Percentiles rank a stretch among this genome's conserved stretches.
Conservation (phyloP, 2,329 filamentous ascomycete species). For the Emydomyces testavorans region DNA sequence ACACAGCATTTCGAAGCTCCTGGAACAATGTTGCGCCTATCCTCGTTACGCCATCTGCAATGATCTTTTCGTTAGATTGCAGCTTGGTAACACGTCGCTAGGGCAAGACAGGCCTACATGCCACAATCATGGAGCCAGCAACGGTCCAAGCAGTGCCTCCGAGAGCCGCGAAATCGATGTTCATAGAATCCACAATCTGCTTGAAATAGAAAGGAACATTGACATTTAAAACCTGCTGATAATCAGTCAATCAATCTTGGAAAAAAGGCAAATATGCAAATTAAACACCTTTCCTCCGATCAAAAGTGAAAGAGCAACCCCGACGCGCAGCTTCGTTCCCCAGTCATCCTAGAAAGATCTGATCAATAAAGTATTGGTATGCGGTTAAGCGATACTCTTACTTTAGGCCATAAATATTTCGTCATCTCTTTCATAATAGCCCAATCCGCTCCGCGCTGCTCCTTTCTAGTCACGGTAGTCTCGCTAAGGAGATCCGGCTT, state of each 20-base stretch:
- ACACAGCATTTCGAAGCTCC: constrained; percentile 88
- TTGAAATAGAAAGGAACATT: constrained; percentile 99
- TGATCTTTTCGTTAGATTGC: constrained; percentile 2
- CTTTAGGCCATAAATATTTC: constrained; percentile 88
- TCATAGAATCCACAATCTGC: constrained; percentile 94
- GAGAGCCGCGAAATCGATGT: constrained; percentile 74
- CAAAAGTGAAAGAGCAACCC: constrained; percentile 69
- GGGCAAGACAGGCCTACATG: constrained; percentile 44
- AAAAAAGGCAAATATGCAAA: not conserved
- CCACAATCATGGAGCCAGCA: constrained; percentile 84
- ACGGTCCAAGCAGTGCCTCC: constrained; percentile 85
- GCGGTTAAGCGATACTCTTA: constrained; percentile 19
- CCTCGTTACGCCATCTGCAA: constrained; percentile 63
- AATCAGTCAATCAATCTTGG: constrained; percentile 13
- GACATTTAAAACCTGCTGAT: constrained; percentile 63
- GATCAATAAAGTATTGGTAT: constrained; percentile 12
- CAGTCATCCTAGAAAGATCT: constrained; percentile 47
- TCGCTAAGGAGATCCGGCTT: constrained; percentile 52
- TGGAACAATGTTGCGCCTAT: constrained; percentile 85
- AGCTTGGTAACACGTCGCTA: not conserved
- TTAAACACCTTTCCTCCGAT: constrained; percentile 67
- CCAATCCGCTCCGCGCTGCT: constrained; percentile 95
- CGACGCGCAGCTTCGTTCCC: constrained; percentile 72
- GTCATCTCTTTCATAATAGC: constrained; percentile 98
- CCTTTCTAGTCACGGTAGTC: constrained; percentile 57